Evolutionary conservation across 2,329 filamentous ascomycete genomes (phyloP), one percentile per base, ranked within the genome.

Genomic region (Colletotrichum sp.): DNA sequence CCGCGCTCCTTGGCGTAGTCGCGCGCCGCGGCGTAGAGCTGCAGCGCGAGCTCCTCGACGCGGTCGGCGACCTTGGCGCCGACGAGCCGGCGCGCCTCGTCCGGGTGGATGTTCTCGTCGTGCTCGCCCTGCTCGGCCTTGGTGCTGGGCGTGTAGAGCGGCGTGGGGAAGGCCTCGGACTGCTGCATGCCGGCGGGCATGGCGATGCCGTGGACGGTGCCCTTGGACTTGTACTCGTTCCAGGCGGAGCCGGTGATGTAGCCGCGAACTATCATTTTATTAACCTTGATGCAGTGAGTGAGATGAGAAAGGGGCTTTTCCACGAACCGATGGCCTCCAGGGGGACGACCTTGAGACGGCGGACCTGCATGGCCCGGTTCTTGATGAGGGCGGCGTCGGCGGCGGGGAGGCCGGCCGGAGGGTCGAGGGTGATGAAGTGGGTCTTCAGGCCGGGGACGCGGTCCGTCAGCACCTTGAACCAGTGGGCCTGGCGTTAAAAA

Each of bases 211-310:
- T 98, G 95, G 18, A 98, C 94, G 2, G 95, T 98, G 68, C 95
- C 94, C 24, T 86, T 89, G 78, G 90, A 89, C 82, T 91, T 87
- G 87, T 97, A 90, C 87, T 98, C 95, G 52, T 89, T 89, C 94
- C 95, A 98, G 0, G 95, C 95, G 62, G 92, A 94, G 59, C 96
- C 96, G 8, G 96, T 96, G 82, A 98, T 92, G 87, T 98, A 98
- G 79, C 96, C 96, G 74, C 95, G 92, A n/a, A 98, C 95, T 70
- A 44, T 10, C 2, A 1, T 12, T 16, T 16, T 9, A 3, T 66
- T 66, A 28, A 28, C 26, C 26, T 26, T 26, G 26, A 26, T 26
- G 26, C 26, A 26, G 26, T 26, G 26, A 26, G 26, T 26, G 26
- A 26, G 26, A 26, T 26, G 26, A 26, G 26, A 26, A 26, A 26